Percentiles rank a stretch among this genome's conserved stretches.
These are phyloP conservation scores for Puccinia triticina DNA, from an alignment of 1,284 basidiomycete species.

Conservation along the genomic window DNA sequence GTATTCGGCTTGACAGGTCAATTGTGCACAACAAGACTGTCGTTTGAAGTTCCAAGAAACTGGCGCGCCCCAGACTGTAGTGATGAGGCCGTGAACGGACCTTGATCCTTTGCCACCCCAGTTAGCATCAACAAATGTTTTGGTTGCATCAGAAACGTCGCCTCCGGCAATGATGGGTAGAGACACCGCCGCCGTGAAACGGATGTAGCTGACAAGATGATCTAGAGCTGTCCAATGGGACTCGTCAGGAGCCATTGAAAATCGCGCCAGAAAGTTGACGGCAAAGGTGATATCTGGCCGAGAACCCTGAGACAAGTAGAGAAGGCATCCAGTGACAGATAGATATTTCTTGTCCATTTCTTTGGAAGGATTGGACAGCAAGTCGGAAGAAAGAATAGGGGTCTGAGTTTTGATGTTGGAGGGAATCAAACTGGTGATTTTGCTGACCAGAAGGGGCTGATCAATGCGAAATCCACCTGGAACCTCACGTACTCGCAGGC, in stretches of 20 bases:
- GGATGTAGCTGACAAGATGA: constrained; percentile 18
- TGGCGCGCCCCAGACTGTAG: not conserved
- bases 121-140: constrained; percentile 35
- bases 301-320: constrained; percentile 6
- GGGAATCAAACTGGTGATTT: not conserved
- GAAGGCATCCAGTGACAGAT: not conserved
- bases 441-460: not conserved
- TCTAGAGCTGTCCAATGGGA: constrained; percentile 13
- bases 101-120: constrained; percentile 37
- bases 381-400: not conserved
- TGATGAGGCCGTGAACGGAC: no score
- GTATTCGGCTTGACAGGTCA: constrained; percentile 36
- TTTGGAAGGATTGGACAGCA: not conserved
- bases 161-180: not conserved
- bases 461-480: not conserved
- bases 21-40: constrained; percentile 9
- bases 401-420: not conserved
- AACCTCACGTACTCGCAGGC: not conserved
- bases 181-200: not conserved
- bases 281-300: constrained; percentile 8
- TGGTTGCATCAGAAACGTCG: not conserved
- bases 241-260: no score
- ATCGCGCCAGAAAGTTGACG: constrained; percentile 19
- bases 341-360: constrained; percentile 6
- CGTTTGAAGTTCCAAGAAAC: constrained; percentile 26